Conservation (phyloP, 208 protist genomes). For the Leishmania amazonensis region DNA sequence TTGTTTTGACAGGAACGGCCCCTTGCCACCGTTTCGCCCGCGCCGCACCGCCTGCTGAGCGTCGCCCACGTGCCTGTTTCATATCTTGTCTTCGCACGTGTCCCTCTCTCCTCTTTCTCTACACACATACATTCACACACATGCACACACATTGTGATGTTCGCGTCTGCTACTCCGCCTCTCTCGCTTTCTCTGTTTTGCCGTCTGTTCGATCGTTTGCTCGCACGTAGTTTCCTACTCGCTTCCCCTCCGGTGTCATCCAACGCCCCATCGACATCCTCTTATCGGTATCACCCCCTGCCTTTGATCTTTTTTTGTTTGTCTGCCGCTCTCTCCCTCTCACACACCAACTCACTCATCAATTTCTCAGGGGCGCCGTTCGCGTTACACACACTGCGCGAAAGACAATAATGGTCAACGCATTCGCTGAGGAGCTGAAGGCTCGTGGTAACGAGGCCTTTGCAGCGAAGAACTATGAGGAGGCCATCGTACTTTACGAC, state of each 20-base stretch:
- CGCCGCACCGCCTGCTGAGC: not conserved
- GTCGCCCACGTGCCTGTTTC: not conserved
- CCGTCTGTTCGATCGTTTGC: not conserved
- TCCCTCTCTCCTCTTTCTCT: not conserved
- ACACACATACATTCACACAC: not conserved
- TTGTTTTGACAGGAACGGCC: too few species aligned
- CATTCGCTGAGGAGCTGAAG: constrained; percentile 64
- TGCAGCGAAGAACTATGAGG: constrained; percentile 68
- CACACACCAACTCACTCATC: not conserved
- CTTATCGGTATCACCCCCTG: not conserved
- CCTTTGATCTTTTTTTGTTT: not conserved
- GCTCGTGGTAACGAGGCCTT: constrained; percentile 84
- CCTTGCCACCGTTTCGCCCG: not conserved
- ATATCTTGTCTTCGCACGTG: not conserved
- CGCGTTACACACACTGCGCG: not conserved
- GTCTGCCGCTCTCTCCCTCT: not conserved
- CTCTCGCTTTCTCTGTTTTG: not conserved
- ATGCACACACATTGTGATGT: not conserved
- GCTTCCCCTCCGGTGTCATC: not conserved
- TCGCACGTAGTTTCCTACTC: not conserved
- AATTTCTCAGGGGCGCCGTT: not conserved
- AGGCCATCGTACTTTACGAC: constrained; percentile 77
- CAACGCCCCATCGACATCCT: not conserved
- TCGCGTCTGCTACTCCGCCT: not conserved
- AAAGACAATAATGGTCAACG: constrained; percentile 21